These are phyloP conservation scores for Xylaria cubensis DNA, from an alignment of 495 filamentous ascomycete species.

Conservation along the genomic window DNA sequence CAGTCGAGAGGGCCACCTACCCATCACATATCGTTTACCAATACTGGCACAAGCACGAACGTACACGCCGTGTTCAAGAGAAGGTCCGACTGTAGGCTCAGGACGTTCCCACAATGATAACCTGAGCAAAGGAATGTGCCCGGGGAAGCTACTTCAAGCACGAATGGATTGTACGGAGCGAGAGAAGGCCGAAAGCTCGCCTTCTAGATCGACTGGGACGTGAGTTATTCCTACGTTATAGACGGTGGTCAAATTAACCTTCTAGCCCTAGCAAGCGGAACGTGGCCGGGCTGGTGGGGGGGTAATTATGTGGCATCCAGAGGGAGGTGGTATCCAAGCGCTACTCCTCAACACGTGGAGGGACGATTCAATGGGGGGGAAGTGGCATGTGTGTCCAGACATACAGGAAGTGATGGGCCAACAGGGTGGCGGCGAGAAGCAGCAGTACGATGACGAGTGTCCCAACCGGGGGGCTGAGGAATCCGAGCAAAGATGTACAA, in stretches of 20 bases:
- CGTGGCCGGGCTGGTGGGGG: conserved; percentile 17
- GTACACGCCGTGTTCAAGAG: conserved; percentile 13
- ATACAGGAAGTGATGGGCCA: conserved; percentile 23
- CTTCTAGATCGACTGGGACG: neutral
- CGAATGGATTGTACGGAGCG: neutral
- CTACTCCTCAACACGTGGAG: conserved; percentile 14
- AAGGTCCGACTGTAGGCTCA: conserved; percentile 8
- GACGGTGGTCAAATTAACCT: conserved; percentile 18
- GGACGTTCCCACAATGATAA: neutral
- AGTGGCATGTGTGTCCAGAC: conserved; percentile 24
- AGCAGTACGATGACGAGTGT: conserved; percentile 7
- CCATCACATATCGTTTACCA: conserved; percentile 26
- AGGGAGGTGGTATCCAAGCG: conserved; percentile 3
- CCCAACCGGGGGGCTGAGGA: neutral
- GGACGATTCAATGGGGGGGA: conserved; percentile 12
- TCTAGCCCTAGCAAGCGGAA: conserved; percentile 19
- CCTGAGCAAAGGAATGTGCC: neutral
- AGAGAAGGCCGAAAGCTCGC: conserved; percentile 10
- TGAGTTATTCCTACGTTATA: conserved; percentile 11
- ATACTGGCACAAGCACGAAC: conserved; percentile 17
- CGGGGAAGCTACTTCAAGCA: neutral
- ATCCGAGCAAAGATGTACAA: conserved; percentile 12
- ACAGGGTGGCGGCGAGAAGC: conserved; percentile 18
- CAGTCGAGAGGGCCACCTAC: conserved; percentile 23
- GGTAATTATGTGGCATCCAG: conserved; percentile 10